Evolutionary conservation across 129 eudicot genomes (phyloP), one percentile per base, ranked within the genome.

Genomic region (Silybum marianum): DNA sequence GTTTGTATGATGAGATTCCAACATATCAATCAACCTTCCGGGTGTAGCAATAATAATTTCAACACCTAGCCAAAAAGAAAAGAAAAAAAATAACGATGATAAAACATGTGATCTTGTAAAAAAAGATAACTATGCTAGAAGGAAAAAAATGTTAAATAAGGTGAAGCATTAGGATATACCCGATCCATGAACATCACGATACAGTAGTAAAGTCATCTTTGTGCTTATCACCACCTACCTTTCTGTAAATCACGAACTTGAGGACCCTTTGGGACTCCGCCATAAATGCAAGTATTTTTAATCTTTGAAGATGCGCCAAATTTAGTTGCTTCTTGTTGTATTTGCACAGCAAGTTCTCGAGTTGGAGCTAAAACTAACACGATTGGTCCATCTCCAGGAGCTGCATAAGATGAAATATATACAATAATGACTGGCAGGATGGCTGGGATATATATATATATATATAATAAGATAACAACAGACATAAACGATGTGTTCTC

Each of bases 191-290:
- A 90, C 96, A 90, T 91, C 97, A 90, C 93, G 86, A 88, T 80
- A 93, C 89, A 91, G 97, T 88, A 94, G 96, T 86, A 90, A 93
- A 93, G 97, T 92, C 98, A 96, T 90, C 91, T 93, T 38, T 92
- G 97, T 88, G 97, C 97, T 85, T 88, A 96, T 90, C 97, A 83
- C 90, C 99, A 96, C 99, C 99, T 93, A 96, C 99, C 99, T 96
- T 96, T 96, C 99, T 96, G 99, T 79, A 96, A 97, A 93, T 96
- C 99, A 91, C 98, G 99, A 87, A 93, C 97, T 91, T 96, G 99
- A 80, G 99, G 99, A 44, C 99, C 99, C 85, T 96, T 96, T 11
- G 99, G 99, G 39, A 93, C 99, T 93, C 99, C 99, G 60, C 99
- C 99, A 83, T 96, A 96, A 60, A 96, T 88, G 97, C 99, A 96